Evolutionary conservation across 2,329 filamentous ascomycete genomes (phyloP), one percentile per base, ranked within the genome.

Genomic region (Fusarium duplospermum): DNA sequence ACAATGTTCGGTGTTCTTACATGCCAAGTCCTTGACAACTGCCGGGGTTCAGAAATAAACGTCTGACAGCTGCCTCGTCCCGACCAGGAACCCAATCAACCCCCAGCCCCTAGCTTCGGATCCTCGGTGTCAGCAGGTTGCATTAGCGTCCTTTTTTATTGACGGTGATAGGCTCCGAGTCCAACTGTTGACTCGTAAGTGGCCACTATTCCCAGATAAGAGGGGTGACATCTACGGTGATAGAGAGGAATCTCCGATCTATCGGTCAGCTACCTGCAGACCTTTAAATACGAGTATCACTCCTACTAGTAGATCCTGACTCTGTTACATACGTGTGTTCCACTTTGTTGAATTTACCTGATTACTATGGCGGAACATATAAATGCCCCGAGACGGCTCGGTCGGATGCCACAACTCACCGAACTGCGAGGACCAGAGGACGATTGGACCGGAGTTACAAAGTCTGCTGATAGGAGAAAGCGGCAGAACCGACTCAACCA

Each of bases 401-500:
- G 67, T 11, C 66, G 57, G 20, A 64, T 67, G 29, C 70, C 74
- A 42, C 67, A 70, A 22, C 52, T 74, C 31, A 52, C 61, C 22
- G 76, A 78, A 36, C 20, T 74, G 36, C 62, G 40, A n/a, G 56
- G 50, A 14, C 68, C 76, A 5, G 65, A 75, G 0, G 76, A 78
- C 65, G 76, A 78, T 69, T 78, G 76, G 76, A 76, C 69, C 14
- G 76, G 76, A 4, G 65, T 76, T 11, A 77, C 73, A n/a, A 68
- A 71, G 24, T 50, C 75, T n/a, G 62, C 66, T 3, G 76, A 78
- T 29, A 63, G 76, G 45, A 71, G 76, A 29, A 71, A 69, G 33
- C 68, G 76, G 14, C 76, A 78, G 65, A 78, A 78, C 22, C 76
- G 76, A 36, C 61, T 78, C 38, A 78, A 77, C 33, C 71, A 76